Evolutionary conservation across 78 protist species (phyloP).

Genomic region (Thecamonas trahens): DNA sequence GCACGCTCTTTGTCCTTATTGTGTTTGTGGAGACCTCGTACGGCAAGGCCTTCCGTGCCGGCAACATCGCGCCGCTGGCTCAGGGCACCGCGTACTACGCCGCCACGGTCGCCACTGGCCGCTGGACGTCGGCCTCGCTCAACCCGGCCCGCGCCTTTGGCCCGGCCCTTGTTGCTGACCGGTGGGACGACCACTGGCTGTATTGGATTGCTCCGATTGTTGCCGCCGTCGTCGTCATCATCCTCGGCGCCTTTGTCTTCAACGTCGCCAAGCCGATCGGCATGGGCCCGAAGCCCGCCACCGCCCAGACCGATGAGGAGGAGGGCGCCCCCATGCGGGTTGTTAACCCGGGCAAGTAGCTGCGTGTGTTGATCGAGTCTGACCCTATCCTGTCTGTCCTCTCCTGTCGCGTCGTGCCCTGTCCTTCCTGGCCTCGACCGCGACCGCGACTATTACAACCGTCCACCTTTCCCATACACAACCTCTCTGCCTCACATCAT

Average conservation of each 20-base stretch:
- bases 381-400: no score
- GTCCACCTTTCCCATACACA: no score
- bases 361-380: no score
- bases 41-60: neutral
- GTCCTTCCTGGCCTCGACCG: no score
- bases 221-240: conserved; percentile 6
- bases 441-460: no score
- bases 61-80: neutral
- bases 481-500: no score
- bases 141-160: conserved; percentile 5
- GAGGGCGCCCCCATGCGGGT: no score
- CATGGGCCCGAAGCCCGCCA: no score
- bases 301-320: no score
- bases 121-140: neutral
- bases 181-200: conserved; percentile 2
- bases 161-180: conserved; percentile 1
- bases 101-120: neutral
- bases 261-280: no score
- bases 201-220: neutral
- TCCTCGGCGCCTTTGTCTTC: neutral
- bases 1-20: neutral
- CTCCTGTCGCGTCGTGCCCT: no score
- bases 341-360: no score
- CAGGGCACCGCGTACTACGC: neutral
- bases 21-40: neutral